A percentile compares a stretch with the other conserved stretches of the same genome.
Evolutionary conservation across 78 protist genomes (phyloP).

Genomic region (Dictyostelium capitatum): DNA sequence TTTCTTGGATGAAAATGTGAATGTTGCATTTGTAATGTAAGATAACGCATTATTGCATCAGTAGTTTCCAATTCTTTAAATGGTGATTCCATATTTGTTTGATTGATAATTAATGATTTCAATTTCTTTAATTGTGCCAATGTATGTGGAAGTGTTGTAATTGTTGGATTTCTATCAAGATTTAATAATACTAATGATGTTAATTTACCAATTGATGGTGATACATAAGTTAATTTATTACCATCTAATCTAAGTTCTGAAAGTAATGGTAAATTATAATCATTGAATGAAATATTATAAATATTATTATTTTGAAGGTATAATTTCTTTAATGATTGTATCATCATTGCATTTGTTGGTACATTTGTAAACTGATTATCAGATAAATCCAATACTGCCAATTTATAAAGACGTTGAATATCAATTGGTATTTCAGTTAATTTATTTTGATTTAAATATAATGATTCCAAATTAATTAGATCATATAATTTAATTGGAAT

Average conservation of each 20-base stretch:
- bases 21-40: conserved; percentile 7
- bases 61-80: conserved; percentile 29
- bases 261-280: not conserved
- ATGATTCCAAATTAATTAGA: not conserved
- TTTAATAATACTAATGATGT: not conserved
- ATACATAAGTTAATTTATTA: conserved; percentile 39
- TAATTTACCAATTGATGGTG: conserved; percentile 60
- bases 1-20: conserved; percentile 53
- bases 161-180: conserved; percentile 16
- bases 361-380: conserved; percentile 51
- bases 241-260: conserved; percentile 58
- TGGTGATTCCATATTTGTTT: conserved; percentile 30
- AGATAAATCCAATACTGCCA: conserved; percentile 39
- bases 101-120: not conserved
- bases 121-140: conserved; percentile 5
- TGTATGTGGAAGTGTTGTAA: conserved; percentile 54
- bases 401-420: not conserved
- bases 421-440: conserved; percentile 41
- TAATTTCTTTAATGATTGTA: conserved; percentile 7
- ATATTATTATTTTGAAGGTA: conserved; percentile 43
- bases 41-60: conserved; percentile 25
- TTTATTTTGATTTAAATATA: conserved; percentile 53
- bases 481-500: conserved; percentile 26
- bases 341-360: conserved; percentile 25
- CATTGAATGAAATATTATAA: not conserved